These are phyloP conservation scores for Talaromyces sp. DNA, from an alignment of 2,329 filamentous ascomycete genomes.

Conservation along the genomic window DNA sequence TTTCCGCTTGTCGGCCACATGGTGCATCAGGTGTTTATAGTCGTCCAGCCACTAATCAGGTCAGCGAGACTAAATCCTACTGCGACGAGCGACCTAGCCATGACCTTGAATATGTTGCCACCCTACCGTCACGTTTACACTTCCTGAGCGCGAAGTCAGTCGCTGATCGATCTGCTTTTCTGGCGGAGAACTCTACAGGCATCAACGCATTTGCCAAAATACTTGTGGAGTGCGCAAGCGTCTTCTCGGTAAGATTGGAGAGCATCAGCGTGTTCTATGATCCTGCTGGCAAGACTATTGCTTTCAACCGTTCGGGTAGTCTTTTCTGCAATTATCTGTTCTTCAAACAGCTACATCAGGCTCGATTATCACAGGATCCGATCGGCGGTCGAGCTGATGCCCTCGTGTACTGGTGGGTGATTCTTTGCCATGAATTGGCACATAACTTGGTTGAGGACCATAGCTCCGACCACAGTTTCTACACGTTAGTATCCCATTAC, in stretches of 20 bases:
- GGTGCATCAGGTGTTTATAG: constrained; percentile 71
- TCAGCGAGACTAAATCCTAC: constrained; percentile 81
- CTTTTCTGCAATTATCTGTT: constrained; percentile 93
- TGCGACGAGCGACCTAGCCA: constrained; percentile 75
- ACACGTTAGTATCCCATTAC: constrained; percentile 48
- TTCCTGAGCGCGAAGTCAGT: constrained; percentile 65
- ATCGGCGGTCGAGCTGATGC: constrained; percentile 61
- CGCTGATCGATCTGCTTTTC: constrained; percentile 53
- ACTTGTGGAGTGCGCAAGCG: constrained; percentile 64
- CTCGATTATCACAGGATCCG: constrained; percentile 40
- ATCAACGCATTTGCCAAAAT: constrained; percentile 69
- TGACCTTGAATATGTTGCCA: constrained; percentile 68
- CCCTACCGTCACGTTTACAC: constrained; percentile 68
- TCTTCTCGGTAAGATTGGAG: constrained; percentile 68
- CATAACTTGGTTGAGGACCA: constrained; percentile 85
- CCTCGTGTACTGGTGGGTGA: constrained; percentile 86
- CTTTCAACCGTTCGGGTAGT: constrained; percentile 83
- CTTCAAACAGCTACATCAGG: constrained; percentile 73
- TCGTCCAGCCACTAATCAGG: constrained; percentile 65
- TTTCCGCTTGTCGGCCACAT: constrained; percentile 73
- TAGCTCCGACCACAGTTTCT: constrained; percentile 75
- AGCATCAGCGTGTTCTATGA: constrained; percentile 88
- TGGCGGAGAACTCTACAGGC: constrained; percentile 57
- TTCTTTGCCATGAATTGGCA: constrained; percentile 91
- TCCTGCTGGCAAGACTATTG: constrained; percentile 73